phyloP scores from a whole-genome alignment of 371 early-diverging fungal species.

The Lichtheimia corymbifera region DNA sequence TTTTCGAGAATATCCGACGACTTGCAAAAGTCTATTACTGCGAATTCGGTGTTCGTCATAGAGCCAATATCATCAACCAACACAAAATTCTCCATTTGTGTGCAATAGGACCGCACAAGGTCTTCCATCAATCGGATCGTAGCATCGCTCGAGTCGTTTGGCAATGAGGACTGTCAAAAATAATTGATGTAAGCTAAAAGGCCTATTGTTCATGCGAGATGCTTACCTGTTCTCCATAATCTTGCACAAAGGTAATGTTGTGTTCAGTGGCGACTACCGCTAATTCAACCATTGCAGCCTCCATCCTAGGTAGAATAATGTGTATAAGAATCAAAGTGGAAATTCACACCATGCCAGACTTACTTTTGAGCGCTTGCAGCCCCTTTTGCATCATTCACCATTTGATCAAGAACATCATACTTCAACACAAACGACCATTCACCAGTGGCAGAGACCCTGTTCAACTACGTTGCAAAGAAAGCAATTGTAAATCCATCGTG shows the following conservation, averaged over 20 bases:
- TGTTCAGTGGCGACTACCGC: neutral
- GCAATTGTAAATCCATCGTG: neutral
- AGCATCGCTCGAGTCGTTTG: neutral
- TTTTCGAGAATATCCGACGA: neutral
- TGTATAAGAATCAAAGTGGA: neutral
- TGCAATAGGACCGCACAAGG: neutral
- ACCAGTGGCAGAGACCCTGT: conserved; percentile 2
- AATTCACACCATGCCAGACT: neutral
- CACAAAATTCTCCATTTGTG: conserved; percentile 6
- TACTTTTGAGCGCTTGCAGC: conserved; percentile 1
- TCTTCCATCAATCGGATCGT: conserved; percentile 1
- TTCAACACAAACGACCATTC: conserved; percentile 13
- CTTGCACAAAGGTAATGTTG: no score
- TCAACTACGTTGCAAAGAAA: conserved; percentile 6
- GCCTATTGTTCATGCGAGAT: neutral
- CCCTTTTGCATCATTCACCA: neutral
- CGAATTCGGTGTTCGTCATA: neutral
- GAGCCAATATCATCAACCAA: conserved; percentile 27
- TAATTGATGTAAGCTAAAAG: neutral
- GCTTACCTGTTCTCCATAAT: no score
- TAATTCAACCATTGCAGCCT: neutral
- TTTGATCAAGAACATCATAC: conserved; percentile 1
- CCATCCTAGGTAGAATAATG: neutral
- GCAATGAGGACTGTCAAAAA: neutral
- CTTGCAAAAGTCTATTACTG: neutral